phyloP scores from a whole-genome alignment of 345 rosid species.

The Eucalyptus globulus region DNA sequence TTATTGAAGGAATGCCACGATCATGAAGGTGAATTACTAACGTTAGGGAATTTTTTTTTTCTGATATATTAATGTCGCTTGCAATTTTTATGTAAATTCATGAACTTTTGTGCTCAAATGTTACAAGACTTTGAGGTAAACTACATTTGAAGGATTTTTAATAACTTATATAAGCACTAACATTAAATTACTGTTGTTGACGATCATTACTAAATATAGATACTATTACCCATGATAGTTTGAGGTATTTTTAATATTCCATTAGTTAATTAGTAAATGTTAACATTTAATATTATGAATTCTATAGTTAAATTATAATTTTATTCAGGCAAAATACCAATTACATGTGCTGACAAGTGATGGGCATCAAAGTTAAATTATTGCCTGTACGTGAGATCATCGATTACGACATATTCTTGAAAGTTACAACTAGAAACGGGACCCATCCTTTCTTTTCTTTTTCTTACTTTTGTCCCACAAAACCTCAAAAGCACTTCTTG shows the following conservation, averaged over 20 bases:
- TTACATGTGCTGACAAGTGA: background rate
- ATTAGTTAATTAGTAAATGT: background rate
- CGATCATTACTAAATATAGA: background rate
- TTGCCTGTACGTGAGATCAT: background rate
- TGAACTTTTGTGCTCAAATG: background rate
- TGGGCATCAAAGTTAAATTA: background rate
- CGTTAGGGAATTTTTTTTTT: background rate
- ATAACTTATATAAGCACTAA: background rate
- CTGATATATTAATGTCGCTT: background rate
- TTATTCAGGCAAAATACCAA: background rate
- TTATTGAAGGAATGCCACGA: background rate
- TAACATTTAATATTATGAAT: background rate
- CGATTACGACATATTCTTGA: background rate
- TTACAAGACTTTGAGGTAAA: background rate
- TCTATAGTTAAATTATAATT: background rate
- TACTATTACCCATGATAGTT: background rate
- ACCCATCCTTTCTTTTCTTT: background rate
- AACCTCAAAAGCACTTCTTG: background rate
- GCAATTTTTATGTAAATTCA: background rate
- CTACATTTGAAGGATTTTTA: background rate
- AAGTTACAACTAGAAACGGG: background rate
- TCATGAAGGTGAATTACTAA: background rate
- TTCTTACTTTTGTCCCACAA: background rate
- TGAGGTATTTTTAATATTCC: background rate
- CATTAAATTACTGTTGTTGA: background rate